These are phyloP conservation scores for Vitis amurensis DNA, from an alignment of 164 flowering plant genomes.

Conservation along the genomic window DNA sequence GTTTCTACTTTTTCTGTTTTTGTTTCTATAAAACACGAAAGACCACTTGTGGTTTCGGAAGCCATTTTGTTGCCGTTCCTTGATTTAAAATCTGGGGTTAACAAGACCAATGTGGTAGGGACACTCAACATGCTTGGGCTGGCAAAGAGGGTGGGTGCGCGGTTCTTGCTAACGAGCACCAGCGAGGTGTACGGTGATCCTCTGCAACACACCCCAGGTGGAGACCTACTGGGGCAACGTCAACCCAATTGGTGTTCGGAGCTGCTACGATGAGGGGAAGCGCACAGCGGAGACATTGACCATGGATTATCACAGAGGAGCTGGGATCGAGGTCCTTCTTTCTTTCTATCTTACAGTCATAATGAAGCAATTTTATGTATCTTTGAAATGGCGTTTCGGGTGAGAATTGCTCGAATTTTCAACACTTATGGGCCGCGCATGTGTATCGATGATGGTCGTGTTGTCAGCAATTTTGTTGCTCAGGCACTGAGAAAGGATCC, in stretches of 20 bases:
- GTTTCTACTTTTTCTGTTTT: not conserved
- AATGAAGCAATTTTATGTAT: no score
- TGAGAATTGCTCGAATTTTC: constrained; percentile 45
- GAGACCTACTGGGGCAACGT: constrained; percentile 62
- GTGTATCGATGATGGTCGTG: constrained; percentile 52
- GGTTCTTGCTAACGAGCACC: constrained; percentile 48
- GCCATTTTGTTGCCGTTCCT: constrained; percentile 3
- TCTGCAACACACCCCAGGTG: constrained; percentile 43
- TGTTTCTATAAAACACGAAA: no score
- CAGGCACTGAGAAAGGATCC: constrained; percentile 58
- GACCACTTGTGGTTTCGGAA: constrained; percentile 4
- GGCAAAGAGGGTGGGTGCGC: constrained; percentile 47
- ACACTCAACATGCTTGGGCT: constrained; percentile 55
- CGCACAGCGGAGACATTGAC: constrained; percentile 50
- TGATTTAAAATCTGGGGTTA: constrained; percentile 8
- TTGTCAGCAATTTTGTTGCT: constrained; percentile 48
- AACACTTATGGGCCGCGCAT: constrained; percentile 49
- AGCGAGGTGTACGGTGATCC: constrained; percentile 60
- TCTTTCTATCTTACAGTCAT: no score
- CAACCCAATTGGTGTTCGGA: constrained; percentile 59
- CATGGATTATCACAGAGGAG: constrained; percentile 56
- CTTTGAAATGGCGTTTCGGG: constrained; percentile 11
- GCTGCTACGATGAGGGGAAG: constrained; percentile 61
- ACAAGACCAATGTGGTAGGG: constrained; percentile 59
- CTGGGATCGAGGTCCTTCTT: constrained; percentile 38